Percentiles rank a stretch among this genome's conserved stretches.
Evolutionary conservation across 768 basidiomycete genomes (phyloP).

Genomic region (Tubosaeta brunneosetosa): DNA sequence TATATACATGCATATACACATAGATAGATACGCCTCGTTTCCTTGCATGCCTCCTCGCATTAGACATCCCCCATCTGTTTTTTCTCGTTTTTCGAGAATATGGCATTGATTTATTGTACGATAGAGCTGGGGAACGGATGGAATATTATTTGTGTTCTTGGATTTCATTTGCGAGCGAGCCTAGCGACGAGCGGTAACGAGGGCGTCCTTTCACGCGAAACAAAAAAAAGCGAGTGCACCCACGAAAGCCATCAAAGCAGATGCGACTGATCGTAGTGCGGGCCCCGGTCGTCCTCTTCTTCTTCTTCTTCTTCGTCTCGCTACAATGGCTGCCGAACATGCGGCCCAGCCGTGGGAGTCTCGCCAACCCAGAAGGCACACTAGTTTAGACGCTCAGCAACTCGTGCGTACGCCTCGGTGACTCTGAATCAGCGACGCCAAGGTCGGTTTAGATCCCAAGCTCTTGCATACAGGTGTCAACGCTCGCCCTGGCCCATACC

Average conservation of each 20-base stretch:
- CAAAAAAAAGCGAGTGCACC: neutral
- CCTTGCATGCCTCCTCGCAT: slow-evolving; percentile 24
- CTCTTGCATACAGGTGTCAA: too few relatives aligned
- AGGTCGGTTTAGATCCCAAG: too few relatives aligned
- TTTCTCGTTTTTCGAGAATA: slow-evolving; percentile 20
- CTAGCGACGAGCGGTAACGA: slow-evolving; percentile 17
- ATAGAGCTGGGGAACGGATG: slow-evolving; percentile 29
- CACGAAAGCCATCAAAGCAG: neutral
- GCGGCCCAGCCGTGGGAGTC: too few relatives aligned
- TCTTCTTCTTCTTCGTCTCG: too few relatives aligned
- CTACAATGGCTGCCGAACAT: too few relatives aligned
- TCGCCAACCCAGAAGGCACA: too few relatives aligned
- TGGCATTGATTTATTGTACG: slow-evolving; percentile 36
- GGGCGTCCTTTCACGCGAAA: slow-evolving; percentile 1
- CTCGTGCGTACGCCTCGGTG: too few relatives aligned
- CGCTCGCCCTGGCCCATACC: too few relatives aligned
- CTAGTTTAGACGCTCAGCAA: too few relatives aligned
- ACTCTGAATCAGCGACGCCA: too few relatives aligned
- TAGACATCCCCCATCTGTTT: slow-evolving; percentile 23
- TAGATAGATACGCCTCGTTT: slow-evolving; percentile 28
- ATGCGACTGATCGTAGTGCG: neutral
- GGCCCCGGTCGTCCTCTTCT: neutral
- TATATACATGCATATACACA: slow-evolving; percentile 37
- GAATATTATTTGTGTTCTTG: slow-evolving; percentile 31
- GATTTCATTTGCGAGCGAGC: slow-evolving; percentile 8